phyloP scores from a whole-genome alignment of 2,329 filamentous ascomycete genomes.

The Capronia epimyces region DNA sequence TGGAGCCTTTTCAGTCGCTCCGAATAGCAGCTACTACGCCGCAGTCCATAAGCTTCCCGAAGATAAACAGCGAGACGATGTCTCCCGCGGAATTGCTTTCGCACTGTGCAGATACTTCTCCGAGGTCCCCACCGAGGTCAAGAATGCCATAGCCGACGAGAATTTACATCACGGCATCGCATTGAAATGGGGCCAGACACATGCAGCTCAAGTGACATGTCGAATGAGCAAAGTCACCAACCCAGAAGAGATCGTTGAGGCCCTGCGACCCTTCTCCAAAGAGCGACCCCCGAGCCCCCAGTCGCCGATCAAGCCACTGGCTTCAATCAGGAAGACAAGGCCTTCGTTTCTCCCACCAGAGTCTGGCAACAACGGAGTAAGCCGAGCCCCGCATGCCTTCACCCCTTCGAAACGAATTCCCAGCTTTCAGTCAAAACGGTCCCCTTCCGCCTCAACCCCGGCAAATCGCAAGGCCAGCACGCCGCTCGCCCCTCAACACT shows the following conservation, averaged over 20 bases:
- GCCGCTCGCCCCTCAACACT: slow-evolving; percentile 76
- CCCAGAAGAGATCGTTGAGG: slow-evolving; percentile 63
- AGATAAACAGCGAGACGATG: slow-evolving; percentile 91
- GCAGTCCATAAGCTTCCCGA: slow-evolving; percentile 85
- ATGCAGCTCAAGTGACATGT: slow-evolving; percentile 84
- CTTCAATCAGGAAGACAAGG: slow-evolving; percentile 28
- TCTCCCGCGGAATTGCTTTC: slow-evolving; percentile 85
- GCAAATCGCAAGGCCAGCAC: slow-evolving; percentile 63
- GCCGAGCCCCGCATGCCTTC: slow-evolving; percentile 10
- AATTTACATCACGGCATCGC: slow-evolving; percentile 25
- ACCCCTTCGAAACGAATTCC: slow-evolving; percentile 25
- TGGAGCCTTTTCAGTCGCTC: slow-evolving; percentile 84
- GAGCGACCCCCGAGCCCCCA: slow-evolving; percentile 24
- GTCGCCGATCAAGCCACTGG: slow-evolving; percentile 20
- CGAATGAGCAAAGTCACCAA: slow-evolving; percentile 79
- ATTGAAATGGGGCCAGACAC: slow-evolving; percentile 57
- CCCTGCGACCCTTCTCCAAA: slow-evolving; percentile 47
- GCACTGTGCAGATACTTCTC: slow-evolving; percentile 90
- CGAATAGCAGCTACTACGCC: slow-evolving; percentile 82
- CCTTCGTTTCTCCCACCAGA: slow-evolving; percentile 27
- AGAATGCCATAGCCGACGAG: slow-evolving; percentile 57
- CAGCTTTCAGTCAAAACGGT: slow-evolving; percentile 17
- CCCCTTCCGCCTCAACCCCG: slow-evolving; percentile 23
- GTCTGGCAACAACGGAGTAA: slow-evolving; percentile 1
- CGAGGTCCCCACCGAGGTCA: slow-evolving; percentile 73